Evolutionary conservation across 176 grass and related monocot genomes (phyloP).

Genomic region (Guadua angustifolia): DNA sequence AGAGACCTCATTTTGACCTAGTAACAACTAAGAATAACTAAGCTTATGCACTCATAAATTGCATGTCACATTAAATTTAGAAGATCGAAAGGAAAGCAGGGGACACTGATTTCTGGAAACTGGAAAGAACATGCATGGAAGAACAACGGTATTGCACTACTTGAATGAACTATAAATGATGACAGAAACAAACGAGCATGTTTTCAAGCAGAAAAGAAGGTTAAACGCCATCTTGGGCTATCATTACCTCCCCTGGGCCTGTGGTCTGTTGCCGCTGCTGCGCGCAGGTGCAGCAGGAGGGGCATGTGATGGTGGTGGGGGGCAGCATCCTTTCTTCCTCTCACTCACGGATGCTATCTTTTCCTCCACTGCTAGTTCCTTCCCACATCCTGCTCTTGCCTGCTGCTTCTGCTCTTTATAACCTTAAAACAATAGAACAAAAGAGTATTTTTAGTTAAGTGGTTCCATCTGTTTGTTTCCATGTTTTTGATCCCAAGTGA

Average conservation of each 20-base stretch:
- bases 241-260: constrained; percentile 55
- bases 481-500: constrained; percentile 24
- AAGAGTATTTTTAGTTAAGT: constrained; percentile 19
- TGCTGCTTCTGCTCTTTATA: constrained; percentile 57
- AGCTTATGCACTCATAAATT: background rate
- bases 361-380: constrained; percentile 48
- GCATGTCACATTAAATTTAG: constrained; percentile 7
- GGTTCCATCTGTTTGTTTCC: constrained; percentile 25
- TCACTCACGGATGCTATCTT: constrained; percentile 41
- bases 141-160: constrained; percentile 1
- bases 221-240: constrained; percentile 8
- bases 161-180: constrained; percentile 9
- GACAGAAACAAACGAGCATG: background rate
- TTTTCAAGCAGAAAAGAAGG: background rate
- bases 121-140: background rate
- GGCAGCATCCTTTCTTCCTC: constrained; percentile 59
- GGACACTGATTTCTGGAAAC: background rate
- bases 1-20: constrained; percentile 5
- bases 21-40: background rate
- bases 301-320: constrained; percentile 44
- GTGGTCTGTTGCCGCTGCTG: constrained; percentile 36
- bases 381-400: constrained; percentile 53
- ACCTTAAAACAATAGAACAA: constrained; percentile 48
- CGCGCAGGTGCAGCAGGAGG: constrained; percentile 35
- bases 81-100: background rate